Evolutionary conservation across 495 filamentous ascomycete genomes (phyloP), one percentile per base, ranked within the genome.

Genomic region (Pyrenopolyporus hunteri): DNA sequence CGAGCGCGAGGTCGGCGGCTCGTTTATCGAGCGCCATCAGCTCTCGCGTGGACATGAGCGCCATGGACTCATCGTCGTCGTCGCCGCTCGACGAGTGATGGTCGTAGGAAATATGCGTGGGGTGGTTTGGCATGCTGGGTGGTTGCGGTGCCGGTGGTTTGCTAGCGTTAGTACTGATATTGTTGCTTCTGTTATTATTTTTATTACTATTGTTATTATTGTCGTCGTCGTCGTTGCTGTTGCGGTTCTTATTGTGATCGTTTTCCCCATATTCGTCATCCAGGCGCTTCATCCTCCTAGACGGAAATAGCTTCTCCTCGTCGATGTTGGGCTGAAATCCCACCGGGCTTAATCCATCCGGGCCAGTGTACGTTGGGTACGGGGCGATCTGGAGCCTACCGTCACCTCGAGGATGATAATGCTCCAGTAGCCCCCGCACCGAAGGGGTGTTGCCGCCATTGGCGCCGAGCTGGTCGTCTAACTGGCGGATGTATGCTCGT

Each of bases 401-500:
- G 2, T 60, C 48, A 3, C 25, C 28, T 45, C 57, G 44, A 14
- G 60, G 57, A 10, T 47, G 51, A 35, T 69, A 64, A 20, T 69
- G 63, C 25, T 72, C 70, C 6, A 79, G 67, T 23, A 78, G 64
- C 4, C 74, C 74, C 19, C 70, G 76, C 33, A 78, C 74, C 0
- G 74, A 75, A 22, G 76, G 76, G 6, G 77, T 71, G 32, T 57
- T 66, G 36, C 71, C 73, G 59, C 69, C 72, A 28, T 70, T 63
- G 7, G 59, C 46, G 7, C 52, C 66, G 36, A 67, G 57, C 57
- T 74, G 66, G 29, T 75, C 69, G 54, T 83, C 76, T 56, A 83
- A 70, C 67, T 83, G 74, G 16, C 80, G 76, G 44, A 84, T 83
- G 58, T 83, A 83, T 26, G 82, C 80, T 52, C 78, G 73, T 9